Evolutionary conservation across 2,329 filamentous ascomycete genomes (phyloP).

Genomic region (Ophiosphaerella herpotricha): DNA sequence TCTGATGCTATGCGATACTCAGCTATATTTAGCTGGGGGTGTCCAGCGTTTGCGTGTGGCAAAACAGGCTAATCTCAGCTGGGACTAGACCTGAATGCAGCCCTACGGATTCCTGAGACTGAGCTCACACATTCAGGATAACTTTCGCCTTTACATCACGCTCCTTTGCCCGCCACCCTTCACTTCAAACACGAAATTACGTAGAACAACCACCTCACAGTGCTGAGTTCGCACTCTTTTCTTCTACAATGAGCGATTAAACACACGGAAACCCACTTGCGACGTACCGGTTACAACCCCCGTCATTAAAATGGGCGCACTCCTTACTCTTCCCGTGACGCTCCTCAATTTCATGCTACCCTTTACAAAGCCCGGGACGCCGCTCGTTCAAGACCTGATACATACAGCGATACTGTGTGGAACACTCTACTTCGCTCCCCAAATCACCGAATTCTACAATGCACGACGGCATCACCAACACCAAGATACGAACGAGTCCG

Average conservation of each 20-base stretch:
- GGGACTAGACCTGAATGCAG: not conserved
- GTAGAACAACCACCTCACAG: too few relatives aligned
- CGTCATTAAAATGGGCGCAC: slow-evolving; percentile 31
- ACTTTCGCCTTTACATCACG: not conserved
- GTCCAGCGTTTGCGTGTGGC: too few relatives aligned
- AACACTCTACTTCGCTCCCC: slow-evolving; percentile 54
- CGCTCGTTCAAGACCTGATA: slow-evolving; percentile 52
- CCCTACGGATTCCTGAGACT: not conserved
- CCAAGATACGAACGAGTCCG: not conserved
- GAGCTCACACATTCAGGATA: not conserved
- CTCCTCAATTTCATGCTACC: slow-evolving; percentile 52
- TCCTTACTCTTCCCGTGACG: slow-evolving; percentile 31
- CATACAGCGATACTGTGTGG: slow-evolving; percentile 52
- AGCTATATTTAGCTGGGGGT: too few relatives aligned
- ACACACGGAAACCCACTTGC: not conserved
- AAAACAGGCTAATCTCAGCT: not conserved
- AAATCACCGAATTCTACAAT: slow-evolving; percentile 50
- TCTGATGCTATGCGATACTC: too few relatives aligned
- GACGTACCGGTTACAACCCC: not conserved
- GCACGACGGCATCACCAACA: slow-evolving; percentile 14
- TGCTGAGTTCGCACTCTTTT: too few relatives aligned
- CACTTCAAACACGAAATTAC: too few relatives aligned
- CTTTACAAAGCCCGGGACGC: slow-evolving; percentile 54
- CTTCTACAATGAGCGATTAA: too few relatives aligned
- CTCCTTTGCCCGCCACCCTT: too few relatives aligned